Evolutionary conservation across 768 basidiomycete genomes (phyloP), one percentile per base, ranked within the genome.

Genomic region (Trametes cubensis): DNA sequence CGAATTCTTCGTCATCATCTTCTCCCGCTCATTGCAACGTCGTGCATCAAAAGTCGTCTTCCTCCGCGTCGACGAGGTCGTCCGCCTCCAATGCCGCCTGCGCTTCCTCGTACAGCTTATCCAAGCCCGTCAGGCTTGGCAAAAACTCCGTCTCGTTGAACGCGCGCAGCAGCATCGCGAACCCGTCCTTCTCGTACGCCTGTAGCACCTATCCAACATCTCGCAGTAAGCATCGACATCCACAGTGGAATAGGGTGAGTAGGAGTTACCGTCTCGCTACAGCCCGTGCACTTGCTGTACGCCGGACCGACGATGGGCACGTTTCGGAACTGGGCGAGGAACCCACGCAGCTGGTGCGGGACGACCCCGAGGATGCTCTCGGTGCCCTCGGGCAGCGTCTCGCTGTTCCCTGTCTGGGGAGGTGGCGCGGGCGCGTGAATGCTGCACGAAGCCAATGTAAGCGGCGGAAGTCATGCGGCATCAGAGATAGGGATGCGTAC

Each of bases 261-360:
- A 17, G 17, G 21, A 21, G 65, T 30, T 61, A 94, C 93, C 21
- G 80, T 80, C 65, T 90, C 86, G 56, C 90, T 91, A 71, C 97
- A 99, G 0, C 93, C 97, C 1, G 95, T 96, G 72, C 96, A 99
- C 57, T 81, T 78, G 56, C 88, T 83, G 71, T 90, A 99, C 1
- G 94, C 92, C 2, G 89, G 86, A 0, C 96, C 97, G 0, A 88
- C 85, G 61, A 99, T 86, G 26, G 85, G 84, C 67, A 98, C 79
- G 45, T 86, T 94, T 54, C 87, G 81, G 80, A 96, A 99, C 64
- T 93, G 89, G 6, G 87, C 85, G 3, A 98, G 81, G 78, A 87
- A 94, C 0, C 95, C 97, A 5, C 97, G 86, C 11, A 98, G 79
- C 71, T 98, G 95, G 72, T 98, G 97, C 0, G 97, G 97, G 4